phyloP scores from a whole-genome alignment of 148 eudicot species.

The Persicaria tinctoria region DNA sequence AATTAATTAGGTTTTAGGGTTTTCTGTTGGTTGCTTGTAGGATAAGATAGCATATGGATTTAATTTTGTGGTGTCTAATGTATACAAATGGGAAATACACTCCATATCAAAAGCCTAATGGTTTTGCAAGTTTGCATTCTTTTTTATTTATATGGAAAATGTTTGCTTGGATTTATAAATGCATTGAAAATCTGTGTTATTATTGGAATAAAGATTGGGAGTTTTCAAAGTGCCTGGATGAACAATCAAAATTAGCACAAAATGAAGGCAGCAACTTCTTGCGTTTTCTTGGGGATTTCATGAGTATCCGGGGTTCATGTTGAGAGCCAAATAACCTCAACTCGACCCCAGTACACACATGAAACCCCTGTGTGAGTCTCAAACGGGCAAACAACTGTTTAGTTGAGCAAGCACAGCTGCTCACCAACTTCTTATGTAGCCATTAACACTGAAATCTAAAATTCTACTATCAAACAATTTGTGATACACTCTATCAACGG shows the following conservation, averaged over 20 bases:
- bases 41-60: not conserved
- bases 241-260: not conserved
- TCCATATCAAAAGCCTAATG: constrained; percentile 1
- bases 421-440: too few species aligned
- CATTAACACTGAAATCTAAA: not conserved
- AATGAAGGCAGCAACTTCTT: not conserved
- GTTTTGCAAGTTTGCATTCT: not conserved
- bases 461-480: not conserved
- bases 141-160: not conserved
- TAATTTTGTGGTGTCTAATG: not conserved
- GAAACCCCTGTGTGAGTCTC: too few species aligned
- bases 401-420: too few species aligned
- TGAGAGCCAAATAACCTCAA: too few species aligned
- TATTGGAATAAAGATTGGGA: not conserved
- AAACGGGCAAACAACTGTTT: too few species aligned
- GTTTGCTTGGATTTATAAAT: not conserved
- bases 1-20: constrained; percentile 5
- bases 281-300: too few species aligned
- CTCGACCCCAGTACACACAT: too few species aligned
- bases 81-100: not conserved
- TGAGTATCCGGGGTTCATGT: too few species aligned
- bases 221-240: not conserved
- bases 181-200: not conserved
- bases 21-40: constrained; percentile 2
- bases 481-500: not conserved